Evolutionary conservation across 1,139 yeast species (phyloP), one percentile per base, ranked within the genome.

Genomic region (Ashbya aceris): DNA sequence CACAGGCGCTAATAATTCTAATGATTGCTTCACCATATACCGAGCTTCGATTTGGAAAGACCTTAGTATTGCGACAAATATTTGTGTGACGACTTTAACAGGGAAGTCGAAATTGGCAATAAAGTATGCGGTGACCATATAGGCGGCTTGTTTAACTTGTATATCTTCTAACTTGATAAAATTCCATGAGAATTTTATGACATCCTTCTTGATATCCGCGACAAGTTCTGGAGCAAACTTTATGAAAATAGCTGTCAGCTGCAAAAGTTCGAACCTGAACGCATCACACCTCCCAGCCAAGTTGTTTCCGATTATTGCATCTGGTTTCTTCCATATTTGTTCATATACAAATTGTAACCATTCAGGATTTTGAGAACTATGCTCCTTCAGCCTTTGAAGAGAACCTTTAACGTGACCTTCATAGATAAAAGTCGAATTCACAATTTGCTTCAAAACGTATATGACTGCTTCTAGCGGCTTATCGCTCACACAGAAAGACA

Each of bases 121-220:
- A 60, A 89, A 93, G 58, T 80, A 79, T 0, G 95, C 75, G 1
- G 94, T 86, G 1, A 93, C 78, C 31, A 87, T 87, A 60, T 89
- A 89, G 0, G 97, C 97, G 4, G 93, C 85, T 53, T 87, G 96
- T 58, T 93, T 93, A 33, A 95, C 80, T 41, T 87, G 77, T 45
- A 80, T 76, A 57, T 93, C 99, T 50, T 89, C 97, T 37, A 89
- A 66, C 53, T 86, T 86, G 56, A 91, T 83, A 56, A 81, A 85
- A 52, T 84, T 84, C 98, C 98, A 93, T 51, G 91, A 84, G 65
- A 89, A 91, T 60, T 86, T 87, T 62, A 91, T 85, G 37, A 91
- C 77, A 53, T 87, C 96, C 55, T 87, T 91, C 38, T 87, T 73
- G 50, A 77, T 73, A n/a, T 76, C 81, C 7, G 74, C 67, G 12